Percentiles rank a stretch among this genome's conserved stretches.
phyloP scores from a whole-genome alignment of 441 rosid species.

The Euphorbia neoarborescens region DNA sequence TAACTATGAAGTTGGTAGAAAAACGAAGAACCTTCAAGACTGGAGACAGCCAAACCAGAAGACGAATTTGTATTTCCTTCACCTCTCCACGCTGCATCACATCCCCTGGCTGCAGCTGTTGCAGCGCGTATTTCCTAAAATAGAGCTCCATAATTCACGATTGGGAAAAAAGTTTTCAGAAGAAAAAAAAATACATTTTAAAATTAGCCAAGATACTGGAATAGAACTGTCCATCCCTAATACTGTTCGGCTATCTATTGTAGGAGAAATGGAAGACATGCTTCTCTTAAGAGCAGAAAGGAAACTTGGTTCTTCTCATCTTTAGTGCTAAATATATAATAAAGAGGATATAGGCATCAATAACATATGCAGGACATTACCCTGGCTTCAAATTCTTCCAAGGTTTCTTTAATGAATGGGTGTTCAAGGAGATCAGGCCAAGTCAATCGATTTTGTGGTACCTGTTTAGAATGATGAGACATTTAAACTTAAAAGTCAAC shows the following conservation, averaged over 20 bases:
- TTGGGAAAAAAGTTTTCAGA: neutral
- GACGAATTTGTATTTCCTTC: constrained; percentile 40
- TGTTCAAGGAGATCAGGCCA: constrained; percentile 97
- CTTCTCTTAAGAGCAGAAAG: neutral
- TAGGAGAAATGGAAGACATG: neutral
- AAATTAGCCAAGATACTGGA: neutral
- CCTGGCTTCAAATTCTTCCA: constrained; percentile 56
- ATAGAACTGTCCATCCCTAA: neutral
- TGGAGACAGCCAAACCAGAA: constrained; percentile 34
- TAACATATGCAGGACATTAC: constrained; percentile 33
- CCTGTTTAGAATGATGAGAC: constrained; percentile 38
- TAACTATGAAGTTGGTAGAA: neutral
- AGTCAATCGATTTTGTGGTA: constrained; percentile 77
- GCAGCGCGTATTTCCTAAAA: constrained; percentile 47
- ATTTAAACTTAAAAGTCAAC: constrained; percentile 12
- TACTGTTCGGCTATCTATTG: neutral
- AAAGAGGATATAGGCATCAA: neutral
- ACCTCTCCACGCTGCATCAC: constrained; percentile 43
- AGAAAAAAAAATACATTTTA: neutral
- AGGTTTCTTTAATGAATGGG: constrained; percentile 78
- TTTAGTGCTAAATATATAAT: neutral
- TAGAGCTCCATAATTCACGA: neutral
- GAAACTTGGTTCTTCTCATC: neutral
- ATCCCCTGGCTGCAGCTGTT: constrained; percentile 33
- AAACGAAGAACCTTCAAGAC: constrained; percentile 28